Percentiles rank a stretch among this genome's conserved stretches.
phyloP scores from a whole-genome alignment of 371 early-diverging fungal genomes.

The Mucor plumbeus region DNA sequence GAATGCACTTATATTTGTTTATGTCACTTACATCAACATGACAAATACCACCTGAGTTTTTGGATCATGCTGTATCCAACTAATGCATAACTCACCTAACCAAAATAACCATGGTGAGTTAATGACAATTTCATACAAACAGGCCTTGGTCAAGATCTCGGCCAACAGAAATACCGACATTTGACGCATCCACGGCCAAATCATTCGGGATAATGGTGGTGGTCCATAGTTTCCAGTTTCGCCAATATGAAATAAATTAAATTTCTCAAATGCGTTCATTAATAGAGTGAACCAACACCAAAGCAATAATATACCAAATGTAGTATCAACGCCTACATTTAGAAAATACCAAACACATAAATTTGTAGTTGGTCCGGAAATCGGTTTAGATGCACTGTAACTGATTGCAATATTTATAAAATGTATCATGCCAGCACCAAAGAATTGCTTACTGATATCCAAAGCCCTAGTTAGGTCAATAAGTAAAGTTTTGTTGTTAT shows the following conservation, averaged over 20 bases:
- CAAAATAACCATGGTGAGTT: constrained; percentile 34
- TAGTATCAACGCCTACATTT: constrained; percentile 67
- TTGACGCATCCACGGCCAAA: constrained; percentile 35
- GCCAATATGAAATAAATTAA: constrained; percentile 14
- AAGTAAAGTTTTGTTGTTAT: no score
- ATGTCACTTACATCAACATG: constrained; percentile 43
- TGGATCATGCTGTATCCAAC: constrained; percentile 31
- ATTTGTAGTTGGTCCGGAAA: constrained; percentile 45
- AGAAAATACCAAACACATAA: constrained; percentile 68
- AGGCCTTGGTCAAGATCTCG: constrained; percentile 37
- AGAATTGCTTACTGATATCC: constrained; percentile 69
- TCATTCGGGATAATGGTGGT: constrained; percentile 24
- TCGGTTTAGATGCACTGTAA: constrained; percentile 44
- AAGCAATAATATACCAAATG: constrained; percentile 64
- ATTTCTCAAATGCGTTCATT: constrained; percentile 19
- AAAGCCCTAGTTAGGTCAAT: constrained; percentile 47
- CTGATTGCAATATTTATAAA: constrained; percentile 62
- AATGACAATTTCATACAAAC: constrained; percentile 39
- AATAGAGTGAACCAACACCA: constrained; percentile 46
- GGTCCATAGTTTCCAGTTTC: constrained; percentile 35
- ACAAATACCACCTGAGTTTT: constrained; percentile 48
- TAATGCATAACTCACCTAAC: constrained; percentile 40
- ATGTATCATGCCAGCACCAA: constrained; percentile 65
- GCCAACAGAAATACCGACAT: constrained; percentile 39
- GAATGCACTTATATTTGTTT: no score